A percentile compares a stretch with the other conserved stretches of the same genome.
phyloP scores from a whole-genome alignment of 2,329 filamentous ascomycete genomes.

The Boeremia exigua region DNA sequence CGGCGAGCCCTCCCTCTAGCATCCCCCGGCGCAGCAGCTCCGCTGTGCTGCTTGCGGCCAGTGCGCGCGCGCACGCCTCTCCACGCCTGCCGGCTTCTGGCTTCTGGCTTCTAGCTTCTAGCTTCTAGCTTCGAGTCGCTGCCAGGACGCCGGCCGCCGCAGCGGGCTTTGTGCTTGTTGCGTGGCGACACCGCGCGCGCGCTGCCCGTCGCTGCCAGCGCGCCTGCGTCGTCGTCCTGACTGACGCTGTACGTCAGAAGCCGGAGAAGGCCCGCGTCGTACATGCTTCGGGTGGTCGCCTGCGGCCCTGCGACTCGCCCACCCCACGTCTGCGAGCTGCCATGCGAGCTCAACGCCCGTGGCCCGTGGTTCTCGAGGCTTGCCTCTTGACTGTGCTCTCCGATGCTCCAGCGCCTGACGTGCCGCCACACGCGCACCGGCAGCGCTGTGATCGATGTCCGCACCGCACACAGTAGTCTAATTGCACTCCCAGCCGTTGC shows the following conservation, averaged over 20 bases:
- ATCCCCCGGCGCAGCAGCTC: conserved; percentile 8
- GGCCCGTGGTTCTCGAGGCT: no score
- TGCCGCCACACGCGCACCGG: conserved; percentile 9
- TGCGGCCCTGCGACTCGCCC: not conserved
- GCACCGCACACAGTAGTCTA: conserved; percentile 5
- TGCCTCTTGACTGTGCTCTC: not conserved
- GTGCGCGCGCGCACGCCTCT: conserved; percentile 1
- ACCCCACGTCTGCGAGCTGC: not conserved
- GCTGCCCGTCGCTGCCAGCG: not conserved
- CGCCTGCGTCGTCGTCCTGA: not conserved
- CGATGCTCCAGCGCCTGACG: not conserved
- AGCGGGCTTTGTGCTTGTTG: conserved; percentile 1
- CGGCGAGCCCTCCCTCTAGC: conserved; percentile 5
- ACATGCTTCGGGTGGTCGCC: conserved; percentile 16
- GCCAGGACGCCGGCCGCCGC: conserved; percentile 14
- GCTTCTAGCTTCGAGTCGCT: not conserved
- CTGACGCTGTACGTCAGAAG: conserved; percentile 11
- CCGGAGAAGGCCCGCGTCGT: conserved; percentile 16
- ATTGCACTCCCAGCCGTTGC: conserved; percentile 14
- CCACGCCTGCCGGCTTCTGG: not conserved
- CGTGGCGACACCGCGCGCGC: not conserved
- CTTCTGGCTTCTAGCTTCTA: no score
- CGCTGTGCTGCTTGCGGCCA: conserved; percentile 11
- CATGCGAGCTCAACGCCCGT: no score
- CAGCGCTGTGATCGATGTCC: not conserved